Conservation (phyloP, 2,329 filamentous ascomycete species). For the Colletotrichum orbiculare region DNA sequence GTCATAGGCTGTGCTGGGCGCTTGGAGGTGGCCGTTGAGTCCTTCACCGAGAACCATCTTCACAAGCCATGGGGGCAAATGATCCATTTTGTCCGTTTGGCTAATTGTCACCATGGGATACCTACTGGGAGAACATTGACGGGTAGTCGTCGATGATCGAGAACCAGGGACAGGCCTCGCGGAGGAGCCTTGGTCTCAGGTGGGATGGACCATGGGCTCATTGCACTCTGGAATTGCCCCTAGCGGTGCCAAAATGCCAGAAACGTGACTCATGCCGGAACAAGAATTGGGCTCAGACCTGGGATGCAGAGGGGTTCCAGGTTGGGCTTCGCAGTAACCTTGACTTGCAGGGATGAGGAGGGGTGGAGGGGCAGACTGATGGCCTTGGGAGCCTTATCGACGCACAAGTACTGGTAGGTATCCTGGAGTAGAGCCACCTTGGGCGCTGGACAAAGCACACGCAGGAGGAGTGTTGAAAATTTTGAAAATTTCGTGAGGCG, state of each 20-base stretch:
- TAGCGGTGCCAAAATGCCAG: conserved; percentile 2
- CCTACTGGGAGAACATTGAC: background rate
- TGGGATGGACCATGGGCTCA: conserved; percentile 24
- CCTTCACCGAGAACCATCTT: background rate
- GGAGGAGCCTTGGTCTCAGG: conserved; percentile 25
- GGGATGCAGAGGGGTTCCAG: conserved; percentile 23
- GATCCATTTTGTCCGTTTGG: background rate
- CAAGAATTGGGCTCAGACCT: conserved; percentile 33
- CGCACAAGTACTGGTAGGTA: conserved; percentile 15
- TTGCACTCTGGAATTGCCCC: conserved; percentile 13
- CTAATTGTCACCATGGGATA: background rate
- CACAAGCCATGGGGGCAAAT: conserved; percentile 4
- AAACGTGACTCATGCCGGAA: conserved; percentile 37
- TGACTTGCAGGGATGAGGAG: conserved; percentile 29
- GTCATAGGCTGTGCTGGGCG: conserved; percentile 2
- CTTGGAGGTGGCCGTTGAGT: background rate
- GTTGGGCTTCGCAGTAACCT: conserved; percentile 36
- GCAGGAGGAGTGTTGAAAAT: background rate
- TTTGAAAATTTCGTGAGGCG: background rate
- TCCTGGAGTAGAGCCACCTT: conserved; percentile 1
- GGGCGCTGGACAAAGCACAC: conserved; percentile 20
- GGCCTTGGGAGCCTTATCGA: conserved; percentile 29
- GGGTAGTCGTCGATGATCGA: conserved; percentile 2
- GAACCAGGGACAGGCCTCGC: conserved; percentile 26
- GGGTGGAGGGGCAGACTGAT: conserved; percentile 32